Base-by-base conservation (phyloP, 352 stramenopile species). In the Phytophthora melonis region DNA sequence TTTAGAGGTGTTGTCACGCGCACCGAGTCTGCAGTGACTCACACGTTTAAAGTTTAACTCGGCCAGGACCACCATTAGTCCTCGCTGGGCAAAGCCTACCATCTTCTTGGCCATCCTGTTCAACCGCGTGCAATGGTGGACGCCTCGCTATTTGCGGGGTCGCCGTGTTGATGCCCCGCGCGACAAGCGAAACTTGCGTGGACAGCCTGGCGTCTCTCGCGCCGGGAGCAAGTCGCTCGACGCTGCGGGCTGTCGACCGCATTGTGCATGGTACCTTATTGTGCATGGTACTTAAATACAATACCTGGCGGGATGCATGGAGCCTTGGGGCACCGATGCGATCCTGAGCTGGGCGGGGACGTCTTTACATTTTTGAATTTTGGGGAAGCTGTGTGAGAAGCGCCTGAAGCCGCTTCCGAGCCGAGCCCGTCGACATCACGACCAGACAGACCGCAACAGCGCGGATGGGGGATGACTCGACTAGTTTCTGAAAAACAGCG, bases 61-160 rank as follows among this genome's bases (percentile, higher is more conserved):
- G 21, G 39, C 19, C 21, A 58, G 45, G 43, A 45, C 27, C 34
- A 21, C 27, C 59, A 32, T 67, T 75, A 66, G 70, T 65, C 7
- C 53, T n/a, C 49, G 41, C 5, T 5, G 23, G 39, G 49, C 66
- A 71, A 63, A 72, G 55, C 71, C 34, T 67, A 75, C 67, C 71
- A 78, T 78, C 71, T 78, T 78, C 71, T 78, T 68, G 49, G 41
- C 52, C 18, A n/a, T 63, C 58, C 27, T 74, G 60, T 64, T 55
- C 7, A 58, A 63, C 39, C 41, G 63, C 52, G 53, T 14, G 43
- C 49, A 56, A 47, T 53, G n/a, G 41, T 19, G 41, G 36, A 11
- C 36, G 36, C 54, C 50, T 70, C 16, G 11, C 11, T 25, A 53
- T 34, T 34, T 52, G 57, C 34, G 32, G 27, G 23, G 36, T 58